These are phyloP conservation scores for Trichoderma asperelloides DNA, from an alignment of 495 filamentous ascomycete species.

Conservation along the genomic window DNA sequence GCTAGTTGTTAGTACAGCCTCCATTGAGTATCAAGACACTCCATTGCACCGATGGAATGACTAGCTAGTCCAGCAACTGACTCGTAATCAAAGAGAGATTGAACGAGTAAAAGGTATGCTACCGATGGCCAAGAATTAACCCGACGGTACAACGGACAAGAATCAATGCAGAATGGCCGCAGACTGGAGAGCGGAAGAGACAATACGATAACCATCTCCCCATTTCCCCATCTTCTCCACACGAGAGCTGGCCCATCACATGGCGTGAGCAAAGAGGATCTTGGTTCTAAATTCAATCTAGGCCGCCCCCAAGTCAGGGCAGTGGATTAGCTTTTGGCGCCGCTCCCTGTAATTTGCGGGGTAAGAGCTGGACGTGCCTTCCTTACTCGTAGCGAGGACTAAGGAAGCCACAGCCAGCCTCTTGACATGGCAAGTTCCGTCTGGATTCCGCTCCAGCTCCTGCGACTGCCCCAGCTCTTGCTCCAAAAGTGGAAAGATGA, in stretches of 20 bases:
- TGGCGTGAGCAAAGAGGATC: too few species aligned
- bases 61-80: not conserved
- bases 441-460: too few species aligned
- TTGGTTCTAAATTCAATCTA: not conserved
- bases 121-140: not conserved
- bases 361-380: not conserved
- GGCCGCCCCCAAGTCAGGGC: not conserved
- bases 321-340: not conserved
- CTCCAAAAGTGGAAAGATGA: too few species aligned
- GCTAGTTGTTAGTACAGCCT: not conserved
- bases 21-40: too few species aligned
- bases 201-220: not conserved
- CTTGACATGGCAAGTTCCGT: not conserved
- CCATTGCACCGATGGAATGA: not conserved
- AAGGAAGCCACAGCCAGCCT: not conserved
- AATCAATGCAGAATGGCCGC: not conserved
- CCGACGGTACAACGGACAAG: not conserved
- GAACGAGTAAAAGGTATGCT: not conserved
- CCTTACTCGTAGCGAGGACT: too few species aligned
- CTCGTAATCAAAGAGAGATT: not conserved
- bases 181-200: not conserved
- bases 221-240: not conserved
- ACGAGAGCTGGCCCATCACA: not conserved
- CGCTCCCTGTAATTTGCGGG: conserved; percentile 3
- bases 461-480: too few species aligned